Base-by-base conservation (phyloP, 2,329 filamentous ascomycete genomes). In the Ustulina deusta region DNA sequence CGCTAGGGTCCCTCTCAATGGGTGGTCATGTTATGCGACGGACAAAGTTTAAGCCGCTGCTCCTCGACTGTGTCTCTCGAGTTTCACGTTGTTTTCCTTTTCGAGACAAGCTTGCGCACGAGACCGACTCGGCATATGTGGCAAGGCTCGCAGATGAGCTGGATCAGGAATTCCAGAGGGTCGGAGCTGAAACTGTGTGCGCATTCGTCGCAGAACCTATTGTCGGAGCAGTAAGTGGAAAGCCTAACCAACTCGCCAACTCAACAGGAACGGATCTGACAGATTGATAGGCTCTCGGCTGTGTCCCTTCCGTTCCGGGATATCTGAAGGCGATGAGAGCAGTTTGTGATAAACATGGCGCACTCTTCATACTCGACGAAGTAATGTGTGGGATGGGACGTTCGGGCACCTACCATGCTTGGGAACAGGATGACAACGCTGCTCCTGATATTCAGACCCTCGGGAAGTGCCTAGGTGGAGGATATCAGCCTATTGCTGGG, bases 301-400 rank as follows among this genome's bases (percentile, higher is more conserved):
- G 90, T 73, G 88, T 93, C 0, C 85, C 89, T 0, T 82, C 90
- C 0, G 84, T 90, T 0, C 80, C 83, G 0, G 91, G 91, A 0
- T 96, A 96, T 71, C 88, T 94, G 57, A 80, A 83, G 58, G 91
- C 90, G 0, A 87, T 95, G 78, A 86, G 86, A 73, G 80, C 81
- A 1, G 82, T 96, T 1, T 96, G 93, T 76, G 85, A 90, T 60
- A 87, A 87, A 68, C 84, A 95, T 74, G 92, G 90, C 0, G 88
- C 90, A 0, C 84, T 96, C 0, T 82, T 96, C n/a, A 90, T 95
- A 52, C 80, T 95, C 0, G 93, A 96, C 74, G 93, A 95, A 59
- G 85, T 93, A 51, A 93, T 94, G 90, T 90, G 87, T 55, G 90
- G 90, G 1, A 86, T 86, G 78, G 89, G 89, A 1, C 81, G 89